Percentiles rank a stretch among this genome's conserved stretches.
These are phyloP conservation scores for Extremus antarcticus DNA, from an alignment of 495 filamentous ascomycete species.

Conservation along the genomic window DNA sequence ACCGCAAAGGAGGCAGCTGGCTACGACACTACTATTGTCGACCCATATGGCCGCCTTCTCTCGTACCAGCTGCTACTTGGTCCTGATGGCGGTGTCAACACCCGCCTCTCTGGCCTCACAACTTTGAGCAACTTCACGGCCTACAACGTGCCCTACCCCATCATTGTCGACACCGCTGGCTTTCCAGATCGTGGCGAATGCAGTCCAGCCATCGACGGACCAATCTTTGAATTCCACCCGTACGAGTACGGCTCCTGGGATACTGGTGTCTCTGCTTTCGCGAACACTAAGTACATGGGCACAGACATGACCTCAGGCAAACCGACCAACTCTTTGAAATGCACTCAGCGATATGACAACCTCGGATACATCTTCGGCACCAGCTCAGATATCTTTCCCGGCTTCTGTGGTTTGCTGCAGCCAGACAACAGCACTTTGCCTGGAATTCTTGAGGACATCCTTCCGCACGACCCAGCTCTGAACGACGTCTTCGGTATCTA, in stretches of 20 bases:
- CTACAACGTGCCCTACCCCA: conserved; percentile 34
- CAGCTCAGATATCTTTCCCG: conserved; percentile 32
- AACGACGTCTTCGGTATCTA: conserved; percentile 31
- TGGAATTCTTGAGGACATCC: conserved; percentile 13
- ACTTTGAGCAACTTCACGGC: conserved; percentile 29
- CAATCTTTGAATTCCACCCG: conserved; percentile 38
- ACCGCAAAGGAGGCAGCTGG: conserved; percentile 32
- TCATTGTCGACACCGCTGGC: conserved; percentile 32
- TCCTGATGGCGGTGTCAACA: conserved; percentile 31
- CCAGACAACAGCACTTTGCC: conserved; percentile 9
- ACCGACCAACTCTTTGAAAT: conserved; percentile 23
- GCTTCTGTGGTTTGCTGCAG: conserved; percentile 19
- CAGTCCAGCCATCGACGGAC: conserved; percentile 28
- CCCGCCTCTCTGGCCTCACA: conserved; percentile 27
- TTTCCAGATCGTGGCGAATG: conserved; percentile 28
- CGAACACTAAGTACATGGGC: conserved; percentile 36
- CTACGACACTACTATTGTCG: conserved; percentile 33
- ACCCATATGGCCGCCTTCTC: conserved; percentile 35
- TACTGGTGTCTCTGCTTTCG: conserved; percentile 33
- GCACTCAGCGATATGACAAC: conserved; percentile 39
- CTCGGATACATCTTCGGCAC: conserved; percentile 42
- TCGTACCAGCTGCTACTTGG: conserved; percentile 33
- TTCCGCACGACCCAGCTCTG: conserved; percentile 13
- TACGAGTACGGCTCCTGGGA: conserved; percentile 42
- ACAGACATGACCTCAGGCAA: conserved; percentile 29